Conservation (phyloP, 768 basidiomycete species). For the Pleurotus citrinopileatus region DNA sequence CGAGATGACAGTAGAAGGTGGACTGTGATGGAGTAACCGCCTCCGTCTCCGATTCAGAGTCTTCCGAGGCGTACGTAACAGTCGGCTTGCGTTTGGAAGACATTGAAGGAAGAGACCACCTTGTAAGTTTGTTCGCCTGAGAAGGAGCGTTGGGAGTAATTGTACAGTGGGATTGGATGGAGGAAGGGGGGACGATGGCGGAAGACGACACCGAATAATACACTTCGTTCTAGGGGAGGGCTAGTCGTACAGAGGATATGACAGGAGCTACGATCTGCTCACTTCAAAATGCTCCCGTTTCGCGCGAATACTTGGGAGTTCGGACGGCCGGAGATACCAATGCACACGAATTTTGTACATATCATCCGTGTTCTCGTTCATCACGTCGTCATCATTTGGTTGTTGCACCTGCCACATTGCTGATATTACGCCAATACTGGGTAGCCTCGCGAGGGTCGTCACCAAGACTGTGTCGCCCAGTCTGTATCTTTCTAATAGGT, state of each 20-base stretch:
- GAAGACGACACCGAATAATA: slow-evolving; percentile 58
- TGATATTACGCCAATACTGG: slow-evolving; percentile 68
- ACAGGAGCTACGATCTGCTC: slow-evolving; percentile 17
- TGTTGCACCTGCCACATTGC: slow-evolving; percentile 60
- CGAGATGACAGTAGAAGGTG: slow-evolving; percentile 54
- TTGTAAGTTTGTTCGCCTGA: slow-evolving; percentile 12
- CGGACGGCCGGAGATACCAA: slow-evolving; percentile 71
- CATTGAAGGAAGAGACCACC: slow-evolving; percentile 15
- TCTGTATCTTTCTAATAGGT: slow-evolving; percentile 26
- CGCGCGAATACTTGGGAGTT: slow-evolving; percentile 59
- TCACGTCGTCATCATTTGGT: slow-evolving; percentile 24
- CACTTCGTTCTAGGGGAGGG: slow-evolving; percentile 66
- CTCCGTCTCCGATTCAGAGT: slow-evolving; percentile 19
- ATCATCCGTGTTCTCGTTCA: slow-evolving; percentile 29
- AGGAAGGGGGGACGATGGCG: slow-evolving; percentile 46
- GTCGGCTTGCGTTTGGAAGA: slow-evolving; percentile 22
- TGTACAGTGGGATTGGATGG: slow-evolving; percentile 50
- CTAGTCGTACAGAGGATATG: slow-evolving; percentile 1
- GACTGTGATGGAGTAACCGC: slow-evolving; percentile 18
- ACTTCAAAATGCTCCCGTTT: slow-evolving; percentile 63
- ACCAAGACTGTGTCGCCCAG: slow-evolving; percentile 72
- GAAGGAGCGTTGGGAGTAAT: slow-evolving; percentile 32
- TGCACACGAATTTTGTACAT: slow-evolving; percentile 59
- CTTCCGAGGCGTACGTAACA: slow-evolving; percentile 11
- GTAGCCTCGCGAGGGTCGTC: slow-evolving; percentile 43